A percentile compares a stretch with the other conserved stretches of the same genome.
These are phyloP conservation scores for Rhynchosporium graminicola DNA, from an alignment of 2,329 filamentous ascomycete genomes.

Conservation along the genomic window DNA sequence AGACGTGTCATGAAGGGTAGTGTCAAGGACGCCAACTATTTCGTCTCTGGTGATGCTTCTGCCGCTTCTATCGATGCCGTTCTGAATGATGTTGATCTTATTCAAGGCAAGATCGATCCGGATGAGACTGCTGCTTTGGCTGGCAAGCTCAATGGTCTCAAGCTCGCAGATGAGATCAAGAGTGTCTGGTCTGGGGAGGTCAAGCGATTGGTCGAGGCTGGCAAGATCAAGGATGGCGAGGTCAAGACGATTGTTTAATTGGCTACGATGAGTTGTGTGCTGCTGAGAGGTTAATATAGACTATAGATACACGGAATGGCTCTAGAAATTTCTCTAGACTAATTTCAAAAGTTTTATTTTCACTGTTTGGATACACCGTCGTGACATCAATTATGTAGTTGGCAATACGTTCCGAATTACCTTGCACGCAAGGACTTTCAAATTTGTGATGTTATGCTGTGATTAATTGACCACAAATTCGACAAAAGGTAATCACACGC, in stretches of 20 bases:
- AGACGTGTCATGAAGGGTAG: slow-evolving; percentile 93
- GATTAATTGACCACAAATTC: no score
- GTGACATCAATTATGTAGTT: not conserved
- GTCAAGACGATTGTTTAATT: slow-evolving; percentile 59
- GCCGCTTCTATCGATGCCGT: slow-evolving; percentile 78
- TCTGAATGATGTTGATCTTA: slow-evolving; percentile 79
- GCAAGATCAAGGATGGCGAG: slow-evolving; percentile 85
- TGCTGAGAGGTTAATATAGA: slow-evolving; percentile 35
- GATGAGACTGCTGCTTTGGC: slow-evolving; percentile 88
- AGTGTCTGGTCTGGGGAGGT: slow-evolving; percentile 76
- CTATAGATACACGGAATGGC: slow-evolving; percentile 1
- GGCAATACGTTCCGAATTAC: no score
- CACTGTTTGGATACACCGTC: not conserved
- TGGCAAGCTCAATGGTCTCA: slow-evolving; percentile 75
- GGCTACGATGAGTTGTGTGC: slow-evolving; percentile 42
- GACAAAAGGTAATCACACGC: no score
- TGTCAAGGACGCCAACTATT: slow-evolving; percentile 98
- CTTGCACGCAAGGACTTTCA: no score
- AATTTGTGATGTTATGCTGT: no score
- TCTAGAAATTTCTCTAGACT: slow-evolving; percentile 22
- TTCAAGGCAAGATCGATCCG: slow-evolving; percentile 85
- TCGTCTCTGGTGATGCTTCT: slow-evolving; percentile 70
- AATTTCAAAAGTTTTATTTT: slow-evolving; percentile 20
- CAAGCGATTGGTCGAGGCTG: slow-evolving; percentile 73
- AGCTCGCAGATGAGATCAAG: slow-evolving; percentile 84